phyloP scores from a whole-genome alignment of 495 filamentous ascomycete species.

The Penicillium goetzii region DNA sequence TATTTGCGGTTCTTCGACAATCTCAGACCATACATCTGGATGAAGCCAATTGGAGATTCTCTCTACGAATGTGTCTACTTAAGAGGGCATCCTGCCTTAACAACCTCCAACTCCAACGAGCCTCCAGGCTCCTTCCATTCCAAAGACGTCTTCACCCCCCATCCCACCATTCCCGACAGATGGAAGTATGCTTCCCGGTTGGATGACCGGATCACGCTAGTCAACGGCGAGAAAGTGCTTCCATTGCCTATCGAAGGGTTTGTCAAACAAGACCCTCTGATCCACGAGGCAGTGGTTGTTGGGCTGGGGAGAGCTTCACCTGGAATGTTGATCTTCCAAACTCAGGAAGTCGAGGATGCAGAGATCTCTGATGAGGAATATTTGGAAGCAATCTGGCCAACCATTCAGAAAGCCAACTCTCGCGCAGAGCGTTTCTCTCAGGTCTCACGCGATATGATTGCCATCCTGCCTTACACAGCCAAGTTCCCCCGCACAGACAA shows the following conservation, averaged over 20 bases:
- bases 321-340: slow-evolving; percentile 57
- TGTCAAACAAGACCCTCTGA: slow-evolving; percentile 52
- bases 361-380: slow-evolving; percentile 43
- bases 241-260: slow-evolving; percentile 63
- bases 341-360: slow-evolving; percentile 33
- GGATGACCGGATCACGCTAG: slow-evolving; percentile 66
- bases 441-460: slow-evolving; percentile 57
- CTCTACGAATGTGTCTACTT: slow-evolving; percentile 59
- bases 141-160: slow-evolving; percentile 64
- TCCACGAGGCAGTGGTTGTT: slow-evolving; percentile 64
- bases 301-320: slow-evolving; percentile 55
- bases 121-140: slow-evolving; percentile 58
- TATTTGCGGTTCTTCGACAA: slow-evolving; percentile 55
- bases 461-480: slow-evolving; percentile 43
- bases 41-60: slow-evolving; percentile 49
- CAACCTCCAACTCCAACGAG: slow-evolving; percentile 56
- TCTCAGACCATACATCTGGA: slow-evolving; percentile 49
- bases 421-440: slow-evolving; percentile 58
- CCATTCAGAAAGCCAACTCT: slow-evolving; percentile 52
- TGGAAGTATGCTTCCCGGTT: slow-evolving; percentile 68
- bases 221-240: slow-evolving; percentile 73
- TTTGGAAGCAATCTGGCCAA: slow-evolving; percentile 51
- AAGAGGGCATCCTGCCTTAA: slow-evolving; percentile 54
- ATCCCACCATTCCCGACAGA: slow-evolving; percentile 58
- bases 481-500: slow-evolving; percentile 59